A percentile compares a stretch with the other conserved stretches of the same genome.
These are phyloP conservation scores for Botrytis cinerea DNA, from an alignment of 2,329 filamentous ascomycete species.

Conservation along the genomic window DNA sequence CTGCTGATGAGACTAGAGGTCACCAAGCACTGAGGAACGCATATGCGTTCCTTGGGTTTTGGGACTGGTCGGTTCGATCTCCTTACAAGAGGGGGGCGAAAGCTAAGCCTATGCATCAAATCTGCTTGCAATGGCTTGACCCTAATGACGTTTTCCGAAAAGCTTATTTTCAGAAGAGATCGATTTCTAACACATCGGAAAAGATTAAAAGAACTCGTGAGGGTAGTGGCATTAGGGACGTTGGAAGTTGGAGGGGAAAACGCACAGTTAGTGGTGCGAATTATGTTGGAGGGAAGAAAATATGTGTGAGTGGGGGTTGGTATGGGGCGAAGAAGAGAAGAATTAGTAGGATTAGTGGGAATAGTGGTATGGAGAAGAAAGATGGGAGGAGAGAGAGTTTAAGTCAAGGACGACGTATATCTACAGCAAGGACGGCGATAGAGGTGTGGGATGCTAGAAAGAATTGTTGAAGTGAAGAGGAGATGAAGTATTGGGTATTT, in stretches of 20 bases:
- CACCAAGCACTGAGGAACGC: background rate
- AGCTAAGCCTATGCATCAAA: background rate
- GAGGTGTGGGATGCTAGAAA: background rate
- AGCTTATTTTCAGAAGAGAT: background rate
- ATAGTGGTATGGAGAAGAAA: background rate
- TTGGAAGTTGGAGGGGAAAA: background rate
- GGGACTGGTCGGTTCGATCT: conserved; percentile 6
- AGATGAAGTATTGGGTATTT: background rate
- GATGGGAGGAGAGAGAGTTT: background rate
- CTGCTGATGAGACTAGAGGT: background rate
- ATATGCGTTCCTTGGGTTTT: background rate
- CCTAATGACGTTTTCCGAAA: background rate
- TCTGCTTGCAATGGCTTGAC: conserved; percentile 3
- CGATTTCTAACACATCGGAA: background rate
- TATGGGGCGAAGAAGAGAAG: background rate
- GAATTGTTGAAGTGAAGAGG: background rate
- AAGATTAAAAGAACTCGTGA: background rate
- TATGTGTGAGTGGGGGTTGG: background rate
- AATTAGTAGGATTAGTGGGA: background rate
- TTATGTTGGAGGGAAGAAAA: background rate
- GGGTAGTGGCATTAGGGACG: background rate
- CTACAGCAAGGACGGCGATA: background rate
- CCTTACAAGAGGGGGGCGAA: background rate
- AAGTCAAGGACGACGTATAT: background rate
- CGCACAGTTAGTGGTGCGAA: background rate